Evolutionary conservation across 2,329 filamentous ascomycete species (phyloP).

Genomic region (Fusarium hostae): DNA sequence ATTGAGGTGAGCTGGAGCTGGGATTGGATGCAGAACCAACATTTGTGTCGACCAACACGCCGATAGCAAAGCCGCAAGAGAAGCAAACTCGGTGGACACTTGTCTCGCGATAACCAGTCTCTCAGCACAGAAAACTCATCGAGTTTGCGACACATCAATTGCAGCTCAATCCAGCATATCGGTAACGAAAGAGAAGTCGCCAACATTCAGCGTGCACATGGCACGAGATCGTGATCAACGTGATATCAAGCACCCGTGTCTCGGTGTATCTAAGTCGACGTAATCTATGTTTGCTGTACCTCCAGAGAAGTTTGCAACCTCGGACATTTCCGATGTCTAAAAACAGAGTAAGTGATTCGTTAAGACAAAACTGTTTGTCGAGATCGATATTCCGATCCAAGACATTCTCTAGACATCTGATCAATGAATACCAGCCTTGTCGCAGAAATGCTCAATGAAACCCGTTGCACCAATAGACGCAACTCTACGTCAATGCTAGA

Average conservation of each 20-base stretch:
- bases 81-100: conserved; percentile 22
- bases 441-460: neutral
- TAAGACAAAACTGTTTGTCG: neutral
- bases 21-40: conserved; percentile 1
- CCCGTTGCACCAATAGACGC: conserved; percentile 12
- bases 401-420: conserved; percentile 3
- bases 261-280: neutral
- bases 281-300: neutral
- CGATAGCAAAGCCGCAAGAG: conserved; percentile 1
- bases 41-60: conserved; percentile 24
- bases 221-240: conserved; percentile 15
- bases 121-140: neutral
- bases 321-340: neutral
- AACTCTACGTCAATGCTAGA: conserved; percentile 17
- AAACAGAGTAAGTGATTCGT: neutral
- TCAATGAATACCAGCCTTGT: neutral
- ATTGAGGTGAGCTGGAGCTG: neutral
- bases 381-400: neutral
- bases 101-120: conserved; percentile 16
- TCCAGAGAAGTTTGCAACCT: neutral
- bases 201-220: neutral
- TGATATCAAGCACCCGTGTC: neutral
- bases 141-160: conserved; percentile 4
- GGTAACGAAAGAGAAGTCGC: conserved; percentile 25
- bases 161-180: neutral